Evolutionary conservation across 108 stramenopile species (phyloP), one percentile per base, ranked within the genome.

Genomic region (Nannochloropsis gaditana): DNA sequence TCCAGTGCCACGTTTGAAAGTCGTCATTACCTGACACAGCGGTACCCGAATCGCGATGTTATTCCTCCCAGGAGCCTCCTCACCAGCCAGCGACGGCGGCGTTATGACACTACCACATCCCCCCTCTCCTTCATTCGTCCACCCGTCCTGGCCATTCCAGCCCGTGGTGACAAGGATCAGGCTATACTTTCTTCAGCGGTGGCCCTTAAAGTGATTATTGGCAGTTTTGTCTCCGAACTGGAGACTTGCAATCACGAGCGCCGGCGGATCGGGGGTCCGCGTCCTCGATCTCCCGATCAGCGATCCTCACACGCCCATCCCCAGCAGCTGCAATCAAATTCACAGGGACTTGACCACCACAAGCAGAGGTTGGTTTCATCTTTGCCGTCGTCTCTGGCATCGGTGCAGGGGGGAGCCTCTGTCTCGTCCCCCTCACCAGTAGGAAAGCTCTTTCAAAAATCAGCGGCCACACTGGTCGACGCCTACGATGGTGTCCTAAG

Each of bases 181-280:
- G n/a, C 59, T n/a, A 73, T 3, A n/a, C 59, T 2, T 15, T 73
- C 59, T n/a, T 73, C 59, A 4, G 3, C 6, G 8, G 59, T 73
- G 59, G 59, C 59, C 8, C 59, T 15, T n/a, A 15, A n/a, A 15
- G 59, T 73, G 19, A n/a, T 73, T 15, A 73, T 73, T 73, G 59
- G 59, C 59, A 73, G n/a, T 73, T 73, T 73, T n/a, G 59, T 73
- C 59, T 73, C 59, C 2, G 59, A 73, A n/a, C 59, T 73, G 59
- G 59, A 73, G 6, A 73, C 19, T n/a, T n/a, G 59, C 59, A 73
- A 73, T 73, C 8, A 73, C 59, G 59, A 73, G 19, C n/a, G 8
- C n/a, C 59, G 59, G n/a, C 59, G 59, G 59, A 73, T n/a, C 6
- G 59, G 19, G 6, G 59, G 59, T 15, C 59, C 59, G 4, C 59